phyloP scores from a whole-genome alignment of 2,329 filamentous ascomycete genomes.

The Apiospora aurea region DNA sequence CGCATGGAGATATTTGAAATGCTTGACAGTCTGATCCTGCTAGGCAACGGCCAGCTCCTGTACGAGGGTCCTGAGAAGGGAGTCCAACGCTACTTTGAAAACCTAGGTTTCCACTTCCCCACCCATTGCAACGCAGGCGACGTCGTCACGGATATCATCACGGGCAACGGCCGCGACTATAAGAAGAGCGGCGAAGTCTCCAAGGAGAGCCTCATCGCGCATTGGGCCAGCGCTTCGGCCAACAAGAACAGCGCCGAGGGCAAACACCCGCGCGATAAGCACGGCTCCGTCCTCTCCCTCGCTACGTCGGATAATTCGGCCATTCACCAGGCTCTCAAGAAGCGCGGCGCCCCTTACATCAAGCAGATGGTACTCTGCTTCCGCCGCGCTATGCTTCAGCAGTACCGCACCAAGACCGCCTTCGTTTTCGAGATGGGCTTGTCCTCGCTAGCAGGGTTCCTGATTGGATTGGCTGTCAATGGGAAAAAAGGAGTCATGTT shows the following conservation, averaged over 20 bases:
- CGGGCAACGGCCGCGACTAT: constrained; percentile 61
- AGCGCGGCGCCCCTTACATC: constrained; percentile 55
- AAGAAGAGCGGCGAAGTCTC: constrained; percentile 54
- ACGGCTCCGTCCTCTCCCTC: constrained; percentile 38
- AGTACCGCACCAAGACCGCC: constrained; percentile 58
- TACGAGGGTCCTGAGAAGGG: constrained; percentile 57
- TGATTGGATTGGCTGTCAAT: constrained; percentile 62
- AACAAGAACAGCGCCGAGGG: constrained; percentile 36
- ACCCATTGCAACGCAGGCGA: constrained; percentile 61
- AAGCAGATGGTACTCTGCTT: constrained; percentile 62
- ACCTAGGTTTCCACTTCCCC: constrained; percentile 59
- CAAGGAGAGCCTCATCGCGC: constrained; percentile 55
- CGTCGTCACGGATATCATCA: constrained; percentile 67
- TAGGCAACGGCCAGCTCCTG: constrained; percentile 61
- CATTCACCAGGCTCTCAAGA: constrained; percentile 54
- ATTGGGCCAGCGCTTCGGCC: constrained; percentile 51
- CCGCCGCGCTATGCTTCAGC: constrained; percentile 60
- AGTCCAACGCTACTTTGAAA: constrained; percentile 58
- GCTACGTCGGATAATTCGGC: constrained; percentile 44
- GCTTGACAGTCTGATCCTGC: constrained; percentile 62
- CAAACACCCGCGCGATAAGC: constrained; percentile 33
- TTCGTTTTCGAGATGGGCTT: constrained; percentile 63
- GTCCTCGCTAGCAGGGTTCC: constrained; percentile 56
- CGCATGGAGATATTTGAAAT: constrained; percentile 64
- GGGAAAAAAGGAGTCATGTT: constrained; percentile 60